Evolutionary conservation across 331 rosid genomes (phyloP), one percentile per base, ranked within the genome.

Genomic region (Ulmus americana): DNA sequence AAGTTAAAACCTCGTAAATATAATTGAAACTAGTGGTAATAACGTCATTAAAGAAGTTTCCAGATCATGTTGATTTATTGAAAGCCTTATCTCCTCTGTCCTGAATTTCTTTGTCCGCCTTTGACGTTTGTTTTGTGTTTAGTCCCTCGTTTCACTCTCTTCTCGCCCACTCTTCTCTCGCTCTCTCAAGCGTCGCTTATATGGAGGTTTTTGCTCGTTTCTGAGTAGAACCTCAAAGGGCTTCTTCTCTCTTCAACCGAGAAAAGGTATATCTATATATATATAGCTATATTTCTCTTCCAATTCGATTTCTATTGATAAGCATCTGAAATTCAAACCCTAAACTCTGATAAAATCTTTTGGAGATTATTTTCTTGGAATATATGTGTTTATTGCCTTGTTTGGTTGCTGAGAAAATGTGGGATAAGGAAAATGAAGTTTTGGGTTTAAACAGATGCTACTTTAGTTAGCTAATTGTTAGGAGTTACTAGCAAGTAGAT

Each of bases 51-150:
- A 0, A 12, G 68, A 63, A 9, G 38, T 47, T 63, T 63, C 68
- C 68, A 63, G 68, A 63, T 46, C 56, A 55, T 46, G 55, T 63
- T 20, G 45, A 63, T 6, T 46, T 22, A 22, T 28, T 28, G 38
- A 53, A 63, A 63, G 43, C 55, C 45, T 44, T 55, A 8, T 6
- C 11, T 10, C 35, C 6, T 15, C 16, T 28, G 35, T 10, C 28
- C 55, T 50, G 55, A 50, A 8, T 22, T 50, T 12, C 59, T 35
- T 28, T 28, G 35, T 28, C 35, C 4, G 2, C n/a, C 18, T 6
- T 56, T 7, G 61, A 39, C 16, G 44, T 56, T 14, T 56, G 43
- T 35, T 40, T 63, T 7, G 20, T 44, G 12, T 52, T 63, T 55
- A 45, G 55, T 62, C 40, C 48, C 68, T 63, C 40, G 2, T 61